A percentile compares a stretch with the other conserved stretches of the same genome.
Conservation (phyloP, 305 asterid species). For the Ilex paraguariensis region DNA sequence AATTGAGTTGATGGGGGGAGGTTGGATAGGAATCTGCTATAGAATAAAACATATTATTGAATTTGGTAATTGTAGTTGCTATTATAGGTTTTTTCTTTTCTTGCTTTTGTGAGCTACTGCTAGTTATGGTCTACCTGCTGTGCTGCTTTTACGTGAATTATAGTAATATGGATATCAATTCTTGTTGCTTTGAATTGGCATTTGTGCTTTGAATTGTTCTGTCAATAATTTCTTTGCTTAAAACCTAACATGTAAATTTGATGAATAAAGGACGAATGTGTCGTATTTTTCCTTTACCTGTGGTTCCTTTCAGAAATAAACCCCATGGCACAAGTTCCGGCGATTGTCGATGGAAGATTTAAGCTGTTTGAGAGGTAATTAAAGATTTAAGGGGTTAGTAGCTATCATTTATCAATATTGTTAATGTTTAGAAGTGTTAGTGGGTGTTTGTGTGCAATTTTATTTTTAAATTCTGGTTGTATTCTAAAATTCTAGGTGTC, state of each 20-base stretch:
- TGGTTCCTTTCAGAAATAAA: slow-evolving; percentile 42
- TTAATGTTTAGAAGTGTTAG: background rate
- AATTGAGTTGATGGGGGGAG: no score
- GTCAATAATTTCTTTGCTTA: background rate
- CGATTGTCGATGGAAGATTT: slow-evolving; percentile 74
- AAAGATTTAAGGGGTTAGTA: background rate
- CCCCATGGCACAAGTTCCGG: slow-evolving; percentile 77
- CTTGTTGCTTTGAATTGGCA: no score
- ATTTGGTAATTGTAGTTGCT: no score
- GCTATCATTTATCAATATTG: background rate
- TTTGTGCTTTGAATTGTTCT: no score
- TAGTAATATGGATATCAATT: no score
- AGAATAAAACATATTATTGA: no score
- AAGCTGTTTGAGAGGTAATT: slow-evolving; percentile 71
- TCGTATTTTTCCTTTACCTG: background rate
- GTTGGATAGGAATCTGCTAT: no score
- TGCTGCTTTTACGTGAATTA: no score
- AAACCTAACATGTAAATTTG: background rate
- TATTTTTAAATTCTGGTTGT: background rate
- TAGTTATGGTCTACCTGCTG: no score
- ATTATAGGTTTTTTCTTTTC: no score
- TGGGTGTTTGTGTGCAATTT: no score
- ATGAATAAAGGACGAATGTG: background rate
- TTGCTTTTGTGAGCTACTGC: no score
- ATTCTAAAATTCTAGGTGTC: background rate